Conservation (phyloP, 176 grass and related monocot species). For the Dendrocalamus sinicus region DNA sequence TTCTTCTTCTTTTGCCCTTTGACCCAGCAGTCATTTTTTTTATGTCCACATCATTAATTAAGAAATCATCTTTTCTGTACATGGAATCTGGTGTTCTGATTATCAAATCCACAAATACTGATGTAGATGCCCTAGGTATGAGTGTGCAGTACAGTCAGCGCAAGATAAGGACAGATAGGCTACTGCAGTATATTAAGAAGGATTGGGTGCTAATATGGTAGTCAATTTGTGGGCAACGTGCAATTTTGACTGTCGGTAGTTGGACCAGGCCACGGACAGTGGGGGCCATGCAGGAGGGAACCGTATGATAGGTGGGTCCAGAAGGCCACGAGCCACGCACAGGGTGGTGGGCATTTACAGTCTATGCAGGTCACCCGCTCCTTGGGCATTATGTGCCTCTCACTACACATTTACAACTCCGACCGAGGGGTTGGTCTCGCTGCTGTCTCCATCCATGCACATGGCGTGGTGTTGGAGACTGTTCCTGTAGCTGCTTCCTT, state of each 20-base stretch:
- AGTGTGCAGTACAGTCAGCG: constrained; percentile 42
- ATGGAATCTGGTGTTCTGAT: constrained; percentile 48
- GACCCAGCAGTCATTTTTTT: constrained; percentile 47
- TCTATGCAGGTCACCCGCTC: constrained; percentile 55
- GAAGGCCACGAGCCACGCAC: constrained; percentile 33
- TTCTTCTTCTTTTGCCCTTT: constrained; percentile 14
- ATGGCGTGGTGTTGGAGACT: constrained; percentile 46
- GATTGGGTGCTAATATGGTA: constrained; percentile 8
- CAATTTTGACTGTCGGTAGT: constrained; percentile 59
- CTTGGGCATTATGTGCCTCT: constrained; percentile 53
- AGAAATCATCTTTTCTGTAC: constrained; percentile 43
- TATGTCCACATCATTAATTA: constrained; percentile 51
- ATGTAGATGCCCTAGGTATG: constrained; percentile 45
- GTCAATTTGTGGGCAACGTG: constrained; percentile 42
- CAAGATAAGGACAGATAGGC: constrained; percentile 1
- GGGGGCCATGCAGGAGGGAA: constrained; percentile 5
- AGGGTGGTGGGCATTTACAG: constrained; percentile 31
- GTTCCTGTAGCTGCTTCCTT: constrained; percentile 38
- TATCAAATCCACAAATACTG: constrained; percentile 41
- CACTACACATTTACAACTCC: constrained; percentile 24
- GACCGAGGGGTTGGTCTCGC: constrained; percentile 17
- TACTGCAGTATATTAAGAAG: neutral
- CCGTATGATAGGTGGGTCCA: constrained; percentile 31
- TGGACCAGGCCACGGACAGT: constrained; percentile 48
- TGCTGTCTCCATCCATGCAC: constrained; percentile 61